Conservation (phyloP, 2,329 filamentous ascomycete genomes). For the Pseudofabraea citricarpa region DNA sequence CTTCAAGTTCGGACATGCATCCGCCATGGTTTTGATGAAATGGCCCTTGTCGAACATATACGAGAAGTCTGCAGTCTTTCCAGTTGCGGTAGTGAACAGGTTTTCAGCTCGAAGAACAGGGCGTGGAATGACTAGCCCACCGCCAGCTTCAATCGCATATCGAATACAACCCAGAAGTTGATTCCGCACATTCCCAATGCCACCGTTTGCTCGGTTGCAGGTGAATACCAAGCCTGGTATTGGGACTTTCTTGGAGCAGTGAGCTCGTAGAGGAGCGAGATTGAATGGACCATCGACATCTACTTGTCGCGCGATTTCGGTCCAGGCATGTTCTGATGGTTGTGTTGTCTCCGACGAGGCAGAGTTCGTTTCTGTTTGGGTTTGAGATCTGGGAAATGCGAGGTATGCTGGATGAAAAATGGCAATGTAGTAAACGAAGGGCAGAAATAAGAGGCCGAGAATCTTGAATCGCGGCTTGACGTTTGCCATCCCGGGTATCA, state of each 20-base stretch:
- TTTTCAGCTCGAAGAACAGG: constrained; percentile 1
- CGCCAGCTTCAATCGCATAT: constrained; percentile 42
- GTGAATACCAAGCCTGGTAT: constrained; percentile 36
- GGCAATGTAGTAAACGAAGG: too few species aligned
- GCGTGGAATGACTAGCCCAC: constrained; percentile 25
- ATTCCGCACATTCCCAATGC: constrained; percentile 39
- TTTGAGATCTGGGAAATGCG: too few species aligned
- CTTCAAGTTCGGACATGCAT: constrained; percentile 5
- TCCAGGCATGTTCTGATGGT: too few species aligned
- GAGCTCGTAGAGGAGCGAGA: not conserved
- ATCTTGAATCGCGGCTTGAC: too few species aligned
- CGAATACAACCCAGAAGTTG: constrained; percentile 40
- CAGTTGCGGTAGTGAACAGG: constrained; percentile 5
- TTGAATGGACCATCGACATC: not conserved
- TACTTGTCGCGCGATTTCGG: too few species aligned
- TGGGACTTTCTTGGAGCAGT: constrained; percentile 35
- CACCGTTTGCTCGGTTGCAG: constrained; percentile 38
- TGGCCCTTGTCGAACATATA: constrained; percentile 20
- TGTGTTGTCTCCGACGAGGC: too few species aligned
- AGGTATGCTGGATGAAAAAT: too few species aligned
- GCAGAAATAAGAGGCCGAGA: too few species aligned
- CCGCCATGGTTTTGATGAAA: constrained; percentile 8
- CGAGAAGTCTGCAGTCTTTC: constrained; percentile 12
- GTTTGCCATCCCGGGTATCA: too few species aligned
- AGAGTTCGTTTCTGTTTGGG: too few species aligned